Percentiles rank a stretch among this genome's conserved stretches.
Conservation (phyloP, 2,329 filamentous ascomycete species). For the Thelonectria olida region DNA sequence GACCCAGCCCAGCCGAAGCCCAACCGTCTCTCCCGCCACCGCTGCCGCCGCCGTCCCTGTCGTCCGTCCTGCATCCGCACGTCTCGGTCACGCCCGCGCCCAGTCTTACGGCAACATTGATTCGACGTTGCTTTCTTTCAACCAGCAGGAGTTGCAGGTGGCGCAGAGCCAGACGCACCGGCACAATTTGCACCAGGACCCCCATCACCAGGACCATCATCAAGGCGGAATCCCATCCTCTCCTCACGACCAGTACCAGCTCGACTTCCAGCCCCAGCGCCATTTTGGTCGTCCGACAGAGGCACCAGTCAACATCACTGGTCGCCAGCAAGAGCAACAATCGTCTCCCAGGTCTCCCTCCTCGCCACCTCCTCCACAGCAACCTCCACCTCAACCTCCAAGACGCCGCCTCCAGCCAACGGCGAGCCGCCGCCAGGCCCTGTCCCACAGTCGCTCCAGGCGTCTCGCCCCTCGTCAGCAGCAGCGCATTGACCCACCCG, state of each 20-base stretch:
- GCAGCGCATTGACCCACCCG: constrained; percentile 36
- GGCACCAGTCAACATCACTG: not conserved
- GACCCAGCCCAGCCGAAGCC: constrained; percentile 13
- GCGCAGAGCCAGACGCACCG: not conserved
- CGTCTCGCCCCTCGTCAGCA: constrained; percentile 36
- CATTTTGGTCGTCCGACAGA: constrained; percentile 16
- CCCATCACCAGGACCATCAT: constrained; percentile 14
- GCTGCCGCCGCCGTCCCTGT: constrained; percentile 1
- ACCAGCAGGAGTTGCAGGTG: constrained; percentile 1
- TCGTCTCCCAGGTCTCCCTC: constrained; percentile 6
- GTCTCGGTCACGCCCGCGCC: constrained; percentile 16
- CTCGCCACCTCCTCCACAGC: constrained; percentile 30
- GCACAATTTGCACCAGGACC: constrained; percentile 1
- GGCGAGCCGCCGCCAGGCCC: constrained; percentile 35
- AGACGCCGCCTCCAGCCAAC: constrained; percentile 39
- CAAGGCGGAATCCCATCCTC: constrained; percentile 5
- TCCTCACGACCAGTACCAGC: constrained; percentile 11
- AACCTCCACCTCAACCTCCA: constrained; percentile 29
- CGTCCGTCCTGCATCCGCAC: constrained; percentile 9
- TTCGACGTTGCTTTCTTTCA: not conserved
- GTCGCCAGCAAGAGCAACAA: constrained; percentile 20
- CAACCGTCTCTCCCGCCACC: constrained; percentile 11
- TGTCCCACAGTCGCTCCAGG: constrained; percentile 40
- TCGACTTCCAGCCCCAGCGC: too few species aligned
- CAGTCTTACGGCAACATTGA: constrained; percentile 20